Evolutionary conservation across 441 rosid species (phyloP), one percentile per base, ranked within the genome.

Genomic region (Gossypium gossypioides): DNA sequence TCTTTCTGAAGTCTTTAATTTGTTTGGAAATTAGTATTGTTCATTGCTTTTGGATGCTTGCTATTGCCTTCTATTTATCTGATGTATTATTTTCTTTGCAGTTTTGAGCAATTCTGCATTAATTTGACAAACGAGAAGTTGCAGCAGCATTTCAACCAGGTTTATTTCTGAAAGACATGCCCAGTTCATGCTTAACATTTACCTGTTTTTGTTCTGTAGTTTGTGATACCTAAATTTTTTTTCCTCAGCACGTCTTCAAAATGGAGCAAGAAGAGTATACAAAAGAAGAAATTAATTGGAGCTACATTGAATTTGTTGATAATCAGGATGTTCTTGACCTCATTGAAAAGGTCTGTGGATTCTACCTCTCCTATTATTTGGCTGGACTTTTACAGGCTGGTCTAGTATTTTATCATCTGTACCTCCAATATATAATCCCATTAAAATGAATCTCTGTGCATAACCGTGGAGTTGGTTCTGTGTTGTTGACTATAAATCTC

Each of bases 241-340:
- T 77, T 55, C 57, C 68, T 73, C 96, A 94, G 99, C 99, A 94
- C 71, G 99, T 94, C 74, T 94, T 94, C 82, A 94, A 94, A 85
- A 92, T 92, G 98, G 98, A 94, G 85, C 98, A 94, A 91, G 97
- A 94, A 78, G 98, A 94, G 77, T 90, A 94, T 85, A 91, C 85
- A 40, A 94, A 90, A 77, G 99, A 94, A 82, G 91, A 88, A 84
- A 94, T 92, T 81, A 74, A 90, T 78, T 94, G 99, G 99, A 94
- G 99, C 89, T 94, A 94, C 84, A 94, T 94, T 68, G 99, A 92
- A 4, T 94, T 94, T 79, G 92, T 94, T 24, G 99, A 94, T 81
- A 92, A 92, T 81, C 85, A 94, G 82, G 99, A 94, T 86, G 69
- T 94, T 77, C 80, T 94, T 71, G 97, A 94, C 79, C 93, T 94